Evolutionary conservation across 192 early-diverging fungal genomes (phyloP).

Genomic region (Entomortierella chlamydospora): DNA sequence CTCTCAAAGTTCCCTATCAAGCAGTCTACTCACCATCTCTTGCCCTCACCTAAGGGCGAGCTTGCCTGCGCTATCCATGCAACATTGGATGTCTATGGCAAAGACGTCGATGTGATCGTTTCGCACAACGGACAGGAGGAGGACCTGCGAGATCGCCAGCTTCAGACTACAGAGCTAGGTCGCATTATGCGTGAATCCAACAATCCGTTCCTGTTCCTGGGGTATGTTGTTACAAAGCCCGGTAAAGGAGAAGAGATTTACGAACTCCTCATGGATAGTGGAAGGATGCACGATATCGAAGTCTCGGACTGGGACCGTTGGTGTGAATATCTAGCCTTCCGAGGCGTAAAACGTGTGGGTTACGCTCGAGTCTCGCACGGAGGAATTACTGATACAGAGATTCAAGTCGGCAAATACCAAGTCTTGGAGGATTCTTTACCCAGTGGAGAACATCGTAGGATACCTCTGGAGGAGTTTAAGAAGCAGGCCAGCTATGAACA

Average conservation of each 20-base stretch:
- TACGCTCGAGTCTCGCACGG: constrained; percentile 85
- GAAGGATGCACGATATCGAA: constrained; percentile 83
- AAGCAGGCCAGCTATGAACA: constrained; percentile 69
- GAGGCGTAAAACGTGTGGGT: constrained; percentile 76
- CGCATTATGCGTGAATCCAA: constrained; percentile 79
- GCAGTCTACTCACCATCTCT: constrained; percentile 76
- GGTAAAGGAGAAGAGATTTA: constrained; percentile 68
- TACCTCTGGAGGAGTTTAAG: constrained; percentile 41
- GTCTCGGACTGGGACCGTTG: constrained; percentile 81
- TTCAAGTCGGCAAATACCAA: constrained; percentile 82
- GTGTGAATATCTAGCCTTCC: constrained; percentile 87
- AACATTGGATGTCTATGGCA: constrained; percentile 85
- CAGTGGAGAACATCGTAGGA: constrained; percentile 22
- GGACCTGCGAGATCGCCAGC: constrained; percentile 74
- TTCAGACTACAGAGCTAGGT: constrained; percentile 83
- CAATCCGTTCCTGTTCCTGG: constrained; percentile 84
- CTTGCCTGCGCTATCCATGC: constrained; percentile 88
- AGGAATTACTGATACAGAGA: constrained; percentile 88
- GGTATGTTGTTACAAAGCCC: constrained; percentile 86
- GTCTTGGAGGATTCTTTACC: constrained; percentile 59
- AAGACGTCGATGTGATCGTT: constrained; percentile 82
- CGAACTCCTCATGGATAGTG: constrained; percentile 70
- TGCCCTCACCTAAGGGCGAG: constrained; percentile 85
- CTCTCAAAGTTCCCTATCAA: constrained; percentile 87
- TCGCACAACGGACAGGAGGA: constrained; percentile 89